A percentile compares a stretch with the other conserved stretches of the same genome.
These are phyloP conservation scores for Phytophthora citricola DNA, from an alignment of 352 stramenopile species.

Conservation along the genomic window DNA sequence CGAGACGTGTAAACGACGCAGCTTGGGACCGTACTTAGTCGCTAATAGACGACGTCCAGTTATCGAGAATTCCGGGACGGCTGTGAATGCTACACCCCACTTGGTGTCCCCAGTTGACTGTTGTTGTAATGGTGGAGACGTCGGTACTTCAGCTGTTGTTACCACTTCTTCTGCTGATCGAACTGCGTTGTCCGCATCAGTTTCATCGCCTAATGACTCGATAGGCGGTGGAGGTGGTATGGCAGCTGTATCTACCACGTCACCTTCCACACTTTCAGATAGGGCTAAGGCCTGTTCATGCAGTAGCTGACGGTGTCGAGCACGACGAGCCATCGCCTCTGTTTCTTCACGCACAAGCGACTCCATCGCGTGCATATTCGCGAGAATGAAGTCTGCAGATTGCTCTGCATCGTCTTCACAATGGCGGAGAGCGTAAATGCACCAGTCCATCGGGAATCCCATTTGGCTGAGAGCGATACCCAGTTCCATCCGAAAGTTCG, in stretches of 20 bases:
- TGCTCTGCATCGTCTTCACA: conserved; percentile 87
- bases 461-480: conserved; percentile 83
- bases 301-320: conserved; percentile 56
- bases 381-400: conserved; percentile 84
- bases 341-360: conserved; percentile 77
- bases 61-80: conserved; percentile 85
- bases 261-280: conserved; percentile 25
- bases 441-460: conserved; percentile 91
- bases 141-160: conserved; percentile 35
- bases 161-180: conserved; percentile 61
- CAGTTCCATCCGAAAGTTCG: conserved; percentile 88
- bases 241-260: conserved; percentile 7
- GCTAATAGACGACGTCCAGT: conserved; percentile 77
- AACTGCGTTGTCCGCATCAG: conserved; percentile 37
- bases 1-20: conserved; percentile 67
- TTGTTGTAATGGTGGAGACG: conserved; percentile 28
- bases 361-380: conserved; percentile 88
- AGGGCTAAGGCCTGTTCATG: conserved; percentile 36
- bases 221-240: conserved; percentile 33
- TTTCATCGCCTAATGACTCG: not conserved
- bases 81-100: conserved; percentile 89
- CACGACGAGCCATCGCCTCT: conserved; percentile 55
- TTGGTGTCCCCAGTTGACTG: conserved; percentile 57
- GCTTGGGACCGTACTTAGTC: conserved; percentile 69
- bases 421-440: conserved; percentile 79